A percentile compares a stretch with the other conserved stretches of the same genome.
These are phyloP conservation scores for Mrakia gelida DNA, from an alignment of 768 basidiomycete genomes.

Conservation along the genomic window DNA sequence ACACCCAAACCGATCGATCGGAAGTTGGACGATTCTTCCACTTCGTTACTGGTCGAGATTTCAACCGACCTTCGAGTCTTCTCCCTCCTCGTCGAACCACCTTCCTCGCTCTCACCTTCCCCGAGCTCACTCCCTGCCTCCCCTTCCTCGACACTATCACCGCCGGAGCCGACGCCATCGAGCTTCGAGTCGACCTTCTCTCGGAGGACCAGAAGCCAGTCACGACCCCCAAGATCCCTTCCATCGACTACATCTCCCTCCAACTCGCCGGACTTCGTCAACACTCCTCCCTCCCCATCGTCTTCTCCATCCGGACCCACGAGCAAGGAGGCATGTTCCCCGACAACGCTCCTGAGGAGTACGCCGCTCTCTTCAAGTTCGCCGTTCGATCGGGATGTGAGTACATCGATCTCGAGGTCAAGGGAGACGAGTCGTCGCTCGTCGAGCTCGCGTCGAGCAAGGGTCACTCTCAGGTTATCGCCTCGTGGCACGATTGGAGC, in stretches of 20 bases:
- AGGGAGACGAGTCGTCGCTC: conserved; percentile 62
- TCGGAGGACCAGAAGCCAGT: conserved; percentile 49
- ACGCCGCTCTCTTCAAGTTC: conserved; percentile 68
- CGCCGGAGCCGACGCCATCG: conserved; percentile 83
- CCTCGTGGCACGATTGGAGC: conserved; percentile 93
- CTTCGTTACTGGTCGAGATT: conserved; percentile 68
- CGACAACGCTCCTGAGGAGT: conserved; percentile 65
- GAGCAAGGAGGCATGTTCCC: conserved; percentile 91
- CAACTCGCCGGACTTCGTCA: conserved; percentile 77
- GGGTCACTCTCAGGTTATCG: conserved; percentile 72
- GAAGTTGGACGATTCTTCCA: conserved; percentile 82
- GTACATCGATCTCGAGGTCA: conserved; percentile 86
- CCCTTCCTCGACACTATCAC: conserved; percentile 65
- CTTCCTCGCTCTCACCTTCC: conserved; percentile 89
- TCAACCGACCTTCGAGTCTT: conserved; percentile 51
- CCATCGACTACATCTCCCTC: conserved; percentile 65
- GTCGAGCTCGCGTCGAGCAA: conserved; percentile 59
- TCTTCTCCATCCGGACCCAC: conserved; percentile 83
- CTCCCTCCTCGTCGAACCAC: conserved; percentile 66
- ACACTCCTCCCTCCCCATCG: conserved; percentile 72
- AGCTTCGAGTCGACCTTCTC: conserved; percentile 88
- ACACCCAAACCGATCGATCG: conserved; percentile 39
- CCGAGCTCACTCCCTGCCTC: conserved; percentile 70
- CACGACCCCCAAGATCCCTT: conserved; percentile 57
- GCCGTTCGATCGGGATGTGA: conserved; percentile 80